Evolutionary conservation across 2,329 filamentous ascomycete genomes (phyloP).

Genomic region (Diaporthe sp.): DNA sequence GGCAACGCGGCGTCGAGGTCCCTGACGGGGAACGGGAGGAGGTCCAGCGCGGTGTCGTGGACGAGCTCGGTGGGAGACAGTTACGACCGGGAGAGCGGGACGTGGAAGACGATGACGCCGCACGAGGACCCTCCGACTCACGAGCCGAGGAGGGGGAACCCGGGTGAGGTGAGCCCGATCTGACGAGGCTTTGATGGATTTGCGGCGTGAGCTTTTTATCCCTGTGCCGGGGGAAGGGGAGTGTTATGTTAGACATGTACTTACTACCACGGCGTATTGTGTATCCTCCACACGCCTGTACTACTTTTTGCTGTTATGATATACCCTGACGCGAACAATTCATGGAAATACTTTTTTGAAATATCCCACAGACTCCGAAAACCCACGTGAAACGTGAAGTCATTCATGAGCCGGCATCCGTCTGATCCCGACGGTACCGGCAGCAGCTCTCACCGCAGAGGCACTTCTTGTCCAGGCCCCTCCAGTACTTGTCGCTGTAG

Average conservation of each 20-base stretch:
- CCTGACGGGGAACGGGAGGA: not conserved
- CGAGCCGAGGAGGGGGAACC: constrained; percentile 17
- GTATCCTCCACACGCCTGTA: no score
- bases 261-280: no score
- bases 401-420: not conserved
- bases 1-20: not conserved
- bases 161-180: constrained; percentile 21
- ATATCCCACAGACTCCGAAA: not conserved
- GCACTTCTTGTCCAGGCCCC: constrained; percentile 66
- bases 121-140: constrained; percentile 22
- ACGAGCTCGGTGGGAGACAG: not conserved
- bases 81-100: constrained; percentile 10
- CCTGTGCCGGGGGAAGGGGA: no score
- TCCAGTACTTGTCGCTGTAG: constrained; percentile 70
- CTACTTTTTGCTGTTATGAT: constrained; percentile 22
- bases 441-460: constrained; percentile 66
- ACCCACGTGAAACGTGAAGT: not conserved
- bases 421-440: constrained; percentile 50
- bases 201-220: constrained; percentile 10
- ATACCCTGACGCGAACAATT: constrained; percentile 20
- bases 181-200: not conserved
- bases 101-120: constrained; percentile 28
- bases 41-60: constrained; percentile 1
- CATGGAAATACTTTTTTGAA: constrained; percentile 18
- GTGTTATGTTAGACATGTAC: not conserved